Evolutionary conservation across 1,284 basidiomycete species (phyloP).

Genomic region (Malassezia globosa): DNA sequence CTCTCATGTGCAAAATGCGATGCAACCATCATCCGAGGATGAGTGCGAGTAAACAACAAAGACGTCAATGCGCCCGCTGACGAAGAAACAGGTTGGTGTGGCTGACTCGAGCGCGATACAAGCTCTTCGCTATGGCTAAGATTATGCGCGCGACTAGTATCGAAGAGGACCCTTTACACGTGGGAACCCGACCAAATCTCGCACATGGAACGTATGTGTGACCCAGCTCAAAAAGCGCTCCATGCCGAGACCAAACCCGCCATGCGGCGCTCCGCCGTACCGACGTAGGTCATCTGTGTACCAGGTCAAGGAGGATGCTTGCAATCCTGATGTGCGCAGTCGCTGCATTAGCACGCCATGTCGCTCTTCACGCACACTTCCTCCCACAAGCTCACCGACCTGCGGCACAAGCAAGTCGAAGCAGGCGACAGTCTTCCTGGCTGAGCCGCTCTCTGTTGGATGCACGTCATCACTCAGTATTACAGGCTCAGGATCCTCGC

Average conservation of each 20-base stretch:
- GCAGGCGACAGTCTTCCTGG: constrained; percentile 65
- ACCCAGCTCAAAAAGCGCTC: constrained; percentile 40
- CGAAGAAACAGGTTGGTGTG: neutral
- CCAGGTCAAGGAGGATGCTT: constrained; percentile 20
- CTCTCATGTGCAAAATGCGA: constrained; percentile 53
- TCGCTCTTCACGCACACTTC: constrained; percentile 78
- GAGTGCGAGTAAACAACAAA: constrained; percentile 8
- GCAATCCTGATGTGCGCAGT: constrained; percentile 11
- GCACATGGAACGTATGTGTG: constrained; percentile 33
- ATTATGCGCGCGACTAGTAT: constrained; percentile 17
- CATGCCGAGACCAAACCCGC: constrained; percentile 41
- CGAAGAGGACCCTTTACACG: constrained; percentile 27
- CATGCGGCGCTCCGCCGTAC: constrained; percentile 35
- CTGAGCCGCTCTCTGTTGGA: constrained; percentile 38
- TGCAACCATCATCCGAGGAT: constrained; percentile 33
- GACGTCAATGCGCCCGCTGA: neutral
- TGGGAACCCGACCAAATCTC: constrained; percentile 37
- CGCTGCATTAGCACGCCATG: constrained; percentile 42
- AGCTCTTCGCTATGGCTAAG: too few species aligned
- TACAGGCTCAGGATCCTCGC: constrained; percentile 7
- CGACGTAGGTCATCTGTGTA: constrained; percentile 33
- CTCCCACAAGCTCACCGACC: constrained; percentile 81
- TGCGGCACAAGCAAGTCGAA: constrained; percentile 84
- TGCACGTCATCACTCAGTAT: constrained; percentile 36
- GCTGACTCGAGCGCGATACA: too few species aligned